Percentiles rank a stretch among this genome's conserved stretches.
Evolutionary conservation across 441 rosid genomes (phyloP).

Genomic region (Capsella rubella): DNA sequence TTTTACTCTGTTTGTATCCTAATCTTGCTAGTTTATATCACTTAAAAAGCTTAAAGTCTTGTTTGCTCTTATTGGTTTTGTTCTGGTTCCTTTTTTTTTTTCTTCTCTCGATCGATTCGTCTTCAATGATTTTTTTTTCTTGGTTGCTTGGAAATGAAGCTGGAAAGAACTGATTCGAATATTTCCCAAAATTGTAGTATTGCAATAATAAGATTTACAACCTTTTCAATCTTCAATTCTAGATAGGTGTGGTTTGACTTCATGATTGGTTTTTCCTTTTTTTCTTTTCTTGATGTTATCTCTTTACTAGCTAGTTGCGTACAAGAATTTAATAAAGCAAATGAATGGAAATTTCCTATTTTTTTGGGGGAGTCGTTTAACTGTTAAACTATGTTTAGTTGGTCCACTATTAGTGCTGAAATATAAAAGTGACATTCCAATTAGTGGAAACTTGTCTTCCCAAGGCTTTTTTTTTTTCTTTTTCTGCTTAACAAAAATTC

Average conservation of each 20-base stretch:
- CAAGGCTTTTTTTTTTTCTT: neutral
- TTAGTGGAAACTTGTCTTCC: constrained; percentile 40
- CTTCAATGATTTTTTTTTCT: constrained; percentile 12
- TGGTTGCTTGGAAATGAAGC: constrained; percentile 37
- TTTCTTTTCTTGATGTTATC: constrained; percentile 8
- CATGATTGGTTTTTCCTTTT: constrained; percentile 20
- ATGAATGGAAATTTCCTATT: neutral
- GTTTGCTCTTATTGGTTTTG: neutral
- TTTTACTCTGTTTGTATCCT: constrained; percentile 31
- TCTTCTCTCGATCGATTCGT: neutral
- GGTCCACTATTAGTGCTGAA: constrained; percentile 36
- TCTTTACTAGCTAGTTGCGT: constrained; percentile 25
- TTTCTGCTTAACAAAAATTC: constrained; percentile 6
- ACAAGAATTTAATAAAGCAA: constrained; percentile 29
- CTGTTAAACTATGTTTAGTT: constrained; percentile 20
- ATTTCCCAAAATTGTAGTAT: constrained; percentile 6
- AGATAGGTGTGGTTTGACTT: constrained; percentile 34
- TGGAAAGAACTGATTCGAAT: constrained; percentile 21
- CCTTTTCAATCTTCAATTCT: neutral
- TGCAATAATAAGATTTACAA: neutral
- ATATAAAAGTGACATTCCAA: constrained; percentile 33
- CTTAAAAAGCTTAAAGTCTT: constrained; percentile 1
- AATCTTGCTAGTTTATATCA: neutral
- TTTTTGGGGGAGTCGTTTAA: constrained; percentile 23
- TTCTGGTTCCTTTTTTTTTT: constrained; percentile 2